phyloP scores from a whole-genome alignment of 192 early-diverging fungal species.

The Coemansia sp. region DNA sequence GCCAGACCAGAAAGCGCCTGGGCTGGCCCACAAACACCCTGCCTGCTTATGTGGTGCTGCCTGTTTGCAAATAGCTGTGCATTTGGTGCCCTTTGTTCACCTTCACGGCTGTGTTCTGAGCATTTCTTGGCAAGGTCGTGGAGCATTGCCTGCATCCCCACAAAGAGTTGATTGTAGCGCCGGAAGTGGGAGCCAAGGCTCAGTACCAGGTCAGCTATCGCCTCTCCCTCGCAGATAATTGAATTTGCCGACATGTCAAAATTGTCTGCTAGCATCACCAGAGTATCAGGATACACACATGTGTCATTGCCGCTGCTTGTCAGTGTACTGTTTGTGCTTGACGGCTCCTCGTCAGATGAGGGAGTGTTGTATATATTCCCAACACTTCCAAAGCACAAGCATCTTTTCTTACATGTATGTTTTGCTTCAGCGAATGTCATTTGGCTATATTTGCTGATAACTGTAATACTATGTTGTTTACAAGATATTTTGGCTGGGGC shows the following conservation, averaged over 20 bases:
- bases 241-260: slow-evolving; percentile 7
- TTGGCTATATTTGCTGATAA: neutral
- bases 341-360: slow-evolving; percentile 11
- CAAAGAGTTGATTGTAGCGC: slow-evolving; percentile 24
- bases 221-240: slow-evolving; percentile 23
- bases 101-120: neutral
- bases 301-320: neutral
- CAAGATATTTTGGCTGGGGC: neutral
- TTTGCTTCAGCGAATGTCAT: slow-evolving; percentile 1
- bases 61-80: neutral
- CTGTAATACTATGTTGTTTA: neutral
- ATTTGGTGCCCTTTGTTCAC: neutral
- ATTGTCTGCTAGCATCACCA: neutral
- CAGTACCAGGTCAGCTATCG: slow-evolving; percentile 11
- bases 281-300: neutral
- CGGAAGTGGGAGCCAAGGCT: slow-evolving; percentile 24
- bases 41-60: neutral
- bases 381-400: neutral
- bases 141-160: slow-evolving; percentile 6
- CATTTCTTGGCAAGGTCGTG: slow-evolving; percentile 7
- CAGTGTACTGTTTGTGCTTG: slow-evolving; percentile 13
- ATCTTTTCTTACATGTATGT: neutral
- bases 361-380: neutral
- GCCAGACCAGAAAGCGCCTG: neutral
- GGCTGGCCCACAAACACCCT: neutral